Evolutionary conservation across 805 yeast genomes (phyloP).

Genomic region (Saturnispora gosingensis): DNA sequence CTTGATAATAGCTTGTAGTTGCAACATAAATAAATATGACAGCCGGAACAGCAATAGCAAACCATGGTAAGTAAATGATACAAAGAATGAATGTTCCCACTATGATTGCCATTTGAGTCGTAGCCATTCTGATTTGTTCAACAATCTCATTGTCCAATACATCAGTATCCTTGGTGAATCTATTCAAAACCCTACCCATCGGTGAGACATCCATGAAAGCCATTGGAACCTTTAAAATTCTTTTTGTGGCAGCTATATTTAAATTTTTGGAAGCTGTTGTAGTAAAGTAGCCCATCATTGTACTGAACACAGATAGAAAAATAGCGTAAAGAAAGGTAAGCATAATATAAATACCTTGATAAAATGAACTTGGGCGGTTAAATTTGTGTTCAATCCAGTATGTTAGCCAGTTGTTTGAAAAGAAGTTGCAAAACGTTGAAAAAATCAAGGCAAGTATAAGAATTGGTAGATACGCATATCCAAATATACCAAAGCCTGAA

Average conservation of each 20-base stretch:
- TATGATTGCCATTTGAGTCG: conserved; percentile 46
- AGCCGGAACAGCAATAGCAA: conserved; percentile 58
- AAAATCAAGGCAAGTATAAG: conserved; percentile 20
- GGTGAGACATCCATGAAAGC: conserved; percentile 79
- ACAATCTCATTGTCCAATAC: conserved; percentile 70
- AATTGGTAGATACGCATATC: conserved; percentile 22
- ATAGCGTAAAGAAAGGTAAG: conserved; percentile 42
- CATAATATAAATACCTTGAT: conserved; percentile 68
- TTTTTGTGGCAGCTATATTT: conserved; percentile 40
- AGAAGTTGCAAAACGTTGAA: conserved; percentile 45
- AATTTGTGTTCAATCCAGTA: conserved; percentile 67
- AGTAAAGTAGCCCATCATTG: conserved; percentile 38
- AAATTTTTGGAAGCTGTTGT: conserved; percentile 46
- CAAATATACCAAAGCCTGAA: conserved; percentile 47
- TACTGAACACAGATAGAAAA: conserved; percentile 34
- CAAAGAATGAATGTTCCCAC: conserved; percentile 57
- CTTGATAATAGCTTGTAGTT: conserved; percentile 52
- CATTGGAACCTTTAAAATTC: conserved; percentile 74
- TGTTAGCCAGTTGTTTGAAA: conserved; percentile 71
- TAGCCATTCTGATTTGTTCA: conserved; percentile 56
- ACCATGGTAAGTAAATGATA: conserved; percentile 66
- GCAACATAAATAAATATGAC: conserved; percentile 36
- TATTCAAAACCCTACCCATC: conserved; percentile 73
- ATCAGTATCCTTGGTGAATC: conserved; percentile 85
- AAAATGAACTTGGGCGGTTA: conserved; percentile 40